Conservation (phyloP, 2,329 filamentous ascomycete genomes). For the Ophiocordyceps camponoti-rufipedis region DNA sequence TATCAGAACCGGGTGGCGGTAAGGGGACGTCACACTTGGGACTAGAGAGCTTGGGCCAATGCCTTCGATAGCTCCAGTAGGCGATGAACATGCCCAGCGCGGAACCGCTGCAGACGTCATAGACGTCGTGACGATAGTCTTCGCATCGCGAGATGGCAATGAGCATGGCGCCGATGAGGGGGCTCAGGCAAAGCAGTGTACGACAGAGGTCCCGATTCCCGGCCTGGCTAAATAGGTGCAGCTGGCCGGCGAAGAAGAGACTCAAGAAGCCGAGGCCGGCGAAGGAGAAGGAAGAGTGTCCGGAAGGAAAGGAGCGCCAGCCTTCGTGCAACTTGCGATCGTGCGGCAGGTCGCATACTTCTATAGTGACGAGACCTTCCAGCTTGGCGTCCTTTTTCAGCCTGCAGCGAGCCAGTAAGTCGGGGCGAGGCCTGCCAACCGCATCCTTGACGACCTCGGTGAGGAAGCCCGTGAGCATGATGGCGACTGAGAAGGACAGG, state of each 20-base stretch:
- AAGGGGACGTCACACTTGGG: conserved; percentile 38
- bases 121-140: conserved; percentile 55
- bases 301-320: conserved; percentile 68
- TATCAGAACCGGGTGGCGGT: conserved; percentile 23
- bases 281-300: conserved; percentile 66
- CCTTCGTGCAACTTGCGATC: conserved; percentile 60
- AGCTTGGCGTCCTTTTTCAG: conserved; percentile 34
- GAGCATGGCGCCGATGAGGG: conserved; percentile 43
- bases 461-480: conserved; percentile 63
- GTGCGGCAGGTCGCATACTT: conserved; percentile 54
- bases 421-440: conserved; percentile 53
- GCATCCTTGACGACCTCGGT: conserved; percentile 87
- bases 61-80: conserved; percentile 48
- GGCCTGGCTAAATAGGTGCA: conserved; percentile 32
- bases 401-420: conserved; percentile 58
- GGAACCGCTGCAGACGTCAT: conserved; percentile 46
- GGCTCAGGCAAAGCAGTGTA: conserved; percentile 36
- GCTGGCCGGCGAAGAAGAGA: conserved; percentile 50
- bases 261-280: conserved; percentile 59
- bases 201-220: conserved; percentile 33
- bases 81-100: conserved; percentile 40
- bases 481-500: conserved; percentile 58
- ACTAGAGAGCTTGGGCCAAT: conserved; percentile 39
- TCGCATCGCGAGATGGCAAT: conserved; percentile 52
- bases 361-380: conserved; percentile 39